Conservation (phyloP, 768 basidiomycete species). For the Tulasnella sp. region DNA sequence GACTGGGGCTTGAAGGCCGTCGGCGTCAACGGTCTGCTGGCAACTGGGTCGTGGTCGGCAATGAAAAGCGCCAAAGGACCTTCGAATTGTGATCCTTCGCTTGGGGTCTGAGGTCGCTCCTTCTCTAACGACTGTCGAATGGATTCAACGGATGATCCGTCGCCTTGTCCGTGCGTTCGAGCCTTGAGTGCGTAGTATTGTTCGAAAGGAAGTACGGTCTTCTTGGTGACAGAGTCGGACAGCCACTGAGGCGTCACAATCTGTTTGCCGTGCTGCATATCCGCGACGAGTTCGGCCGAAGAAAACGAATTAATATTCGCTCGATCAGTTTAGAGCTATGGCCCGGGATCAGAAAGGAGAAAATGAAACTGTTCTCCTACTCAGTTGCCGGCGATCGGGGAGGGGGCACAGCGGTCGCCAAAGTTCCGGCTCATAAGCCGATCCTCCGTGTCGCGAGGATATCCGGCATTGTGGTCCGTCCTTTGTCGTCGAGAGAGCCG, state of each 20-base stretch:
- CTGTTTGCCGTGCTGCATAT: slow-evolving; percentile 42
- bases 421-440: not conserved
- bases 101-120: slow-evolving; percentile 30
- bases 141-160: not conserved
- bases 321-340: not conserved
- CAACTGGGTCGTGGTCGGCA: not conserved
- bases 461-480: not conserved
- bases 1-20: not conserved
- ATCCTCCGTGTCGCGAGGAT: not conserved
- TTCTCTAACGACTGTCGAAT: not conserved
- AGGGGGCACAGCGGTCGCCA: not conserved
- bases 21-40: not conserved
- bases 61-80: slow-evolving; percentile 29
- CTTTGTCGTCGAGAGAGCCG: not conserved
- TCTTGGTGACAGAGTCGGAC: slow-evolving; percentile 50
- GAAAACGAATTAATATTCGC: not conserved
- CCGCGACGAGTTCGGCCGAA: not conserved
- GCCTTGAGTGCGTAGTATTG: slow-evolving; percentile 53
- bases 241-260: slow-evolving; percentile 74
- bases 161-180: not conserved
- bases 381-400: not conserved
- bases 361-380: not conserved
- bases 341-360: not conserved
- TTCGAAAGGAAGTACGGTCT: slow-evolving; percentile 49
- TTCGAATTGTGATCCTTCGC: slow-evolving; percentile 33